Percentiles rank a stretch among this genome's conserved stretches.
Conservation (phyloP, 2,329 filamentous ascomycete genomes). For the Hypoxylon sp. region DNA sequence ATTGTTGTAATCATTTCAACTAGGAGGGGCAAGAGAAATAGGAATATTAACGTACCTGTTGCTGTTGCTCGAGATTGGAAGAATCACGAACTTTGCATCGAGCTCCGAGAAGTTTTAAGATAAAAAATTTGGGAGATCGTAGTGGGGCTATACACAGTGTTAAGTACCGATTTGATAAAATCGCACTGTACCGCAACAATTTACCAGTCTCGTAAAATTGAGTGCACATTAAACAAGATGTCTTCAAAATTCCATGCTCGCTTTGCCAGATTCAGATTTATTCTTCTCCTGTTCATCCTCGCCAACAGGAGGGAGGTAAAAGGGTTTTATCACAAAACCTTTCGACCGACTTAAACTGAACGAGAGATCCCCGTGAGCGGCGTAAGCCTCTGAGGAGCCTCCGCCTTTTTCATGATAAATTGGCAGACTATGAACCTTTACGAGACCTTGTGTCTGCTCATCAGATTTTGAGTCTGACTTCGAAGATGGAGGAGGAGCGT, state of each 20-base stretch:
- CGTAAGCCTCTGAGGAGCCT: slow-evolving; percentile 76
- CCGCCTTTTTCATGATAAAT: slow-evolving; percentile 91
- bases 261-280: slow-evolving; percentile 71
- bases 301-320: slow-evolving; percentile 88
- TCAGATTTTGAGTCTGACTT: slow-evolving; percentile 68
- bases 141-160: slow-evolving; percentile 36
- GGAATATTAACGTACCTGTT: slow-evolving; percentile 48
- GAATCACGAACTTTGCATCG: slow-evolving; percentile 24
- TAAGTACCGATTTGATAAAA: not conserved
- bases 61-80: slow-evolving; percentile 34
- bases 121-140: slow-evolving; percentile 36
- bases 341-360: slow-evolving; percentile 87
- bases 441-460: slow-evolving; percentile 87
- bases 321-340: slow-evolving; percentile 88
- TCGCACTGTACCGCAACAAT: slow-evolving; percentile 25
- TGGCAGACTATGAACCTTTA: slow-evolving; percentile 86
- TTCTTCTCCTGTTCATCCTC: slow-evolving; percentile 70
- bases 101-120: slow-evolving; percentile 36
- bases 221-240: not conserved
- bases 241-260: slow-evolving; percentile 81
- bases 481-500: slow-evolving; percentile 66
- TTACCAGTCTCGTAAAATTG: not conserved
- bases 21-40: slow-evolving; percentile 10
- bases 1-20: slow-evolving; percentile 74
- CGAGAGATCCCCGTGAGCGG: slow-evolving; percentile 86